These are phyloP conservation scores for Acacia melanoxylon DNA, from an alignment of 306 rosid species.

Conservation along the genomic window DNA sequence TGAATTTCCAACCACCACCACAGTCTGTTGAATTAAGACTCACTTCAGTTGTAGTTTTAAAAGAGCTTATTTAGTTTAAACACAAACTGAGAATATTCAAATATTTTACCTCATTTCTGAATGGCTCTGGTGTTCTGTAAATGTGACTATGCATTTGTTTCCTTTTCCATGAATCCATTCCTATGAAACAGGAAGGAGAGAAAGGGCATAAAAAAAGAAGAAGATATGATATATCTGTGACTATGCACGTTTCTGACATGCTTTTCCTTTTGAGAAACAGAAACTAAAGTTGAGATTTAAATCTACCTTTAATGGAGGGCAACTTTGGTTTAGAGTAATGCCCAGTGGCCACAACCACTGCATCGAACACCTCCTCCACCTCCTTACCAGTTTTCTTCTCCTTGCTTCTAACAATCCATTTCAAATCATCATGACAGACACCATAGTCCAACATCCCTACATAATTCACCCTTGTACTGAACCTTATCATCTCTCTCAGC, in stretches of 20 bases:
- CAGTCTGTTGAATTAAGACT: constrained; percentile 46
- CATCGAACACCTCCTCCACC: constrained; percentile 77
- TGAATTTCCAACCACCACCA: constrained; percentile 87
- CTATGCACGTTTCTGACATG: neutral
- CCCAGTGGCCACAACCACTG: constrained; percentile 89
- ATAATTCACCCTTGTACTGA: constrained; percentile 70
- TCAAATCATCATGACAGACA: constrained; percentile 52
- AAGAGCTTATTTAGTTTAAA: neutral
- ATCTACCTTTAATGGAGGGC: constrained; percentile 71
- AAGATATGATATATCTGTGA: neutral
- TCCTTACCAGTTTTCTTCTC: constrained; percentile 45
- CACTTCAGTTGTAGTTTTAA: neutral
- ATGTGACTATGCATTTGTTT: constrained; percentile 89
- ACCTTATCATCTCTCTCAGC: constrained; percentile 72
- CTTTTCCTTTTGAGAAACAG: neutral
- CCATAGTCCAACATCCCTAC: constrained; percentile 67
- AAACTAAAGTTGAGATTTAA: neutral
- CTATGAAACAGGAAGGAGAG: constrained; percentile 32
- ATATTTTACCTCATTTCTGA: constrained; percentile 63
- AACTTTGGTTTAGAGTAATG: constrained; percentile 85
- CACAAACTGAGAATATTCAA: neutral
- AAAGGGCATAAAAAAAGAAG: neutral
- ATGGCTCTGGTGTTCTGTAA: constrained; percentile 76
- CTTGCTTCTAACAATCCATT: constrained; percentile 72
- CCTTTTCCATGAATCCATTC: constrained; percentile 87